Conservation (phyloP, 768 basidiomycete species). For the Podaxis carcinomalis region DNA sequence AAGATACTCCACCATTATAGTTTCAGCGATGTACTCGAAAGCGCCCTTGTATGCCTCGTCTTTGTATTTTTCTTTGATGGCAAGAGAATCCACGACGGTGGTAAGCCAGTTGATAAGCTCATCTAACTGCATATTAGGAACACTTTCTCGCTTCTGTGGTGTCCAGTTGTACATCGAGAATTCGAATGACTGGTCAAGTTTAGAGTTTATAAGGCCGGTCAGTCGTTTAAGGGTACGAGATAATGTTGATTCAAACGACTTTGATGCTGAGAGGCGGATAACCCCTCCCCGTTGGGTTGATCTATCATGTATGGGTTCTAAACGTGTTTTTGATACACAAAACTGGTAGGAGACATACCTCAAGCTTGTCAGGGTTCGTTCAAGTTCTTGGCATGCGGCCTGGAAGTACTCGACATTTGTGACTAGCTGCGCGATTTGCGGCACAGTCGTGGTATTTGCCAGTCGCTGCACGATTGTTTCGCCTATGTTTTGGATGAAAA, state of each 20-base stretch:
- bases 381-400: slow-evolving; percentile 78
- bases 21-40: slow-evolving; percentile 81
- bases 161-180: slow-evolving; percentile 95
- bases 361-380: slow-evolving; percentile 76
- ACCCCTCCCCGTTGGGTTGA: slow-evolving; percentile 81
- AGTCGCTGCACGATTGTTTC: slow-evolving; percentile 74
- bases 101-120: slow-evolving; percentile 96
- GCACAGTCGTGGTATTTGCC: slow-evolving; percentile 69
- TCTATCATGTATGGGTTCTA: slow-evolving; percentile 31
- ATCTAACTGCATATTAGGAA: slow-evolving; percentile 91
- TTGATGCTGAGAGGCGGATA: slow-evolving; percentile 60
- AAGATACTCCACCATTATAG: slow-evolving; percentile 67
- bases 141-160: slow-evolving; percentile 60
- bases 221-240: slow-evolving; percentile 71
- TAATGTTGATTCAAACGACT: slow-evolving; percentile 68
- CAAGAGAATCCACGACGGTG: slow-evolving; percentile 89
- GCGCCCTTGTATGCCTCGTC: slow-evolving; percentile 88
- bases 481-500: slow-evolving; percentile 74
- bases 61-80: slow-evolving; percentile 80
- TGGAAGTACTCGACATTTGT: slow-evolving; percentile 93
- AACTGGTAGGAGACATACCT: slow-evolving; percentile 40
- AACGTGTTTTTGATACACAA: neutral
- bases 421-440: slow-evolving; percentile 90
- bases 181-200: slow-evolving; percentile 95
- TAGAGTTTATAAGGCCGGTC: slow-evolving; percentile 78